A percentile compares a stretch with the other conserved stretches of the same genome.
phyloP scores from a whole-genome alignment of 2,329 filamentous ascomycete species.

The Xylariaceae sp. region DNA sequence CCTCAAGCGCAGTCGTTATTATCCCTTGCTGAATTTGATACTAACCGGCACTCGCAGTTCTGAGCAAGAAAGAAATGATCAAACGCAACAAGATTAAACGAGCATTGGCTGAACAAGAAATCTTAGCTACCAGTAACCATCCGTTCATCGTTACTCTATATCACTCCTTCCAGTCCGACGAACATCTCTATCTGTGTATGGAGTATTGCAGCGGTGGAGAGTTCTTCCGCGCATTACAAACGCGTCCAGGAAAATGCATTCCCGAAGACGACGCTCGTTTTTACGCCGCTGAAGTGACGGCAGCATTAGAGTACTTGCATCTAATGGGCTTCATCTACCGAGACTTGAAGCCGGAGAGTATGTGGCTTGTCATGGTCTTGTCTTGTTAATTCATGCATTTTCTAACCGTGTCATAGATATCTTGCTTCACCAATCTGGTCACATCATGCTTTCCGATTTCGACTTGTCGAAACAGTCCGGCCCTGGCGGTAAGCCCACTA shows the following conservation, averaged over 20 bases:
- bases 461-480: slow-evolving; percentile 98
- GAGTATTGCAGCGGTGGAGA: slow-evolving; percentile 98
- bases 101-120: slow-evolving; percentile 94
- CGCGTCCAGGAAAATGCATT: slow-evolving; percentile 93
- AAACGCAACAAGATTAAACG: slow-evolving; percentile 99
- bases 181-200: slow-evolving; percentile 99
- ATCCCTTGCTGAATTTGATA: background rate
- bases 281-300: slow-evolving; percentile 95
- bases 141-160: slow-evolving; percentile 98
- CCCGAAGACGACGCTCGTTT: slow-evolving; percentile 95
- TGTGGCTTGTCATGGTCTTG: slow-evolving; percentile 34
- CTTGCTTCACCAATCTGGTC: slow-evolving; percentile 94
- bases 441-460: slow-evolving; percentile 99
- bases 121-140: slow-evolving; percentile 95
- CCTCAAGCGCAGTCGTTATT: background rate
- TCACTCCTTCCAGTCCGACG: slow-evolving; percentile 98
- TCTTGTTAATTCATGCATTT: too few species aligned
- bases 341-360: slow-evolving; percentile 96
- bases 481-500: slow-evolving; percentile 89
- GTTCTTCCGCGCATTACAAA: slow-evolving; percentile 95
- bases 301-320: slow-evolving; percentile 92
- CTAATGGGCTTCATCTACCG: slow-evolving; percentile 99
- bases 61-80: slow-evolving; percentile 99
- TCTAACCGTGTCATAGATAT: slow-evolving; percentile 63
- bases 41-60: slow-evolving; percentile 55